Base-by-base conservation (phyloP, 768 basidiomycete genomes). In the Boletus rex-veris region DNA sequence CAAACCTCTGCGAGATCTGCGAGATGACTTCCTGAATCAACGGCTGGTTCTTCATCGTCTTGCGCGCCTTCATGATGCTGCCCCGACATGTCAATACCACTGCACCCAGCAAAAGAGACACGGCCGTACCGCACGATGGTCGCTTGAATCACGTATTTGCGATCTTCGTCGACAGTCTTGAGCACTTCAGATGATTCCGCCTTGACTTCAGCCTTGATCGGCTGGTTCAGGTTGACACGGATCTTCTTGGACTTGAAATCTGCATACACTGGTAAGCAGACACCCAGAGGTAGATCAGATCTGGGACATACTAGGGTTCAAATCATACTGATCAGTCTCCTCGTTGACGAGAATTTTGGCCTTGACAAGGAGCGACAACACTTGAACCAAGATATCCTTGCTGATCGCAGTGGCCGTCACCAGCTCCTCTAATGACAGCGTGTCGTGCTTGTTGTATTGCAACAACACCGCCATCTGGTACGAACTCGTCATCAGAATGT, bases 221-320 rank as follows among this genome's bases (percentile, higher is more conserved):
- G 92, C 68, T 84, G 80, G 73, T 95, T 96, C 53, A 96, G 75
- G 63, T 93, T 91, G 56, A 96, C 88, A 36, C 91, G 84, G 45
- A 94, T 91, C 80, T 96, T 93, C 81, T 92, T 94, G 7, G 88
- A 90, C 72, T 89, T 93, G 81, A 93, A 93, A 63, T 79, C 90
- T 92, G 28, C 42, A 38, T 18, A 36, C 36, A 31, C 21, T 16
- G 26, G 49, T 67, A 8, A 61, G 41, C 33, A 28, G n/a, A 46
- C 7, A 2, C 1, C 8, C 3, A 8, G 0, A 6, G 19, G 6
- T 4, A 8, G 10, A 18, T 4, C 4, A 6, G 1, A 7, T 44
- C 9, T 24, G 40, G 19, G 55, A 11, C 79, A 50, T 61, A 84
- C 83, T 79, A 15, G 93, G 86, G 71, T 98, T 98, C 69, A 98